phyloP scores from a whole-genome alignment of 176 grass and related monocot genomes.

The Cenchrus fungigraminus region DNA sequence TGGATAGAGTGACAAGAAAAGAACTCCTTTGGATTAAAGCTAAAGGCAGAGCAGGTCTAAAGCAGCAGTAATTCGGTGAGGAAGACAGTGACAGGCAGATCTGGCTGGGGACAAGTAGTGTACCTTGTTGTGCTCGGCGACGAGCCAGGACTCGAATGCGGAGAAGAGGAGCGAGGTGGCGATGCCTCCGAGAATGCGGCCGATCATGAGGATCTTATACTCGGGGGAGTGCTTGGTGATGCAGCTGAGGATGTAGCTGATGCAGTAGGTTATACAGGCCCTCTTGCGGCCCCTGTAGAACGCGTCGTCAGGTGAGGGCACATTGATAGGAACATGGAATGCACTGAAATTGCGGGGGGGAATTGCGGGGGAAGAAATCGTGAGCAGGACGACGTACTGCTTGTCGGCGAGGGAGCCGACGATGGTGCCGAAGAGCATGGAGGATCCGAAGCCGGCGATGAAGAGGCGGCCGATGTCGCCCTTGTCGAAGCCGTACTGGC shows the following conservation, averaged over 20 bases:
- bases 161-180: slow-evolving; percentile 96
- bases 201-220: slow-evolving; percentile 87
- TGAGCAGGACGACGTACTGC: slow-evolving; percentile 54
- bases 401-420: slow-evolving; percentile 97
- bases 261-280: slow-evolving; percentile 93
- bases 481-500: slow-evolving; percentile 95
- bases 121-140: slow-evolving; percentile 97
- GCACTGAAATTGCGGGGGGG: background rate
- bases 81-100: slow-evolving; percentile 27
- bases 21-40: slow-evolving; percentile 42
- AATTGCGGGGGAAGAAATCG: background rate
- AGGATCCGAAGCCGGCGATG: slow-evolving; percentile 97
- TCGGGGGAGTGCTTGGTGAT: slow-evolving; percentile 94
- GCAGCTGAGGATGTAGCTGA: slow-evolving; percentile 95
- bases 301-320: background rate
- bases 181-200: slow-evolving; percentile 77
- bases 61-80: slow-evolving; percentile 25
- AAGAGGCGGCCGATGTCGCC: slow-evolving; percentile 98
- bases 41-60: slow-evolving; percentile 42
- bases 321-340: background rate
- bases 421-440: slow-evolving; percentile 98
- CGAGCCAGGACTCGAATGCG: slow-evolving; percentile 98
- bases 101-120: slow-evolving; percentile 26
- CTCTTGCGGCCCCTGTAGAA: slow-evolving; percentile 79
- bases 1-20: background rate